phyloP scores from a whole-genome alignment of 2,329 filamentous ascomycete species.

The Penicillium sp. region DNA sequence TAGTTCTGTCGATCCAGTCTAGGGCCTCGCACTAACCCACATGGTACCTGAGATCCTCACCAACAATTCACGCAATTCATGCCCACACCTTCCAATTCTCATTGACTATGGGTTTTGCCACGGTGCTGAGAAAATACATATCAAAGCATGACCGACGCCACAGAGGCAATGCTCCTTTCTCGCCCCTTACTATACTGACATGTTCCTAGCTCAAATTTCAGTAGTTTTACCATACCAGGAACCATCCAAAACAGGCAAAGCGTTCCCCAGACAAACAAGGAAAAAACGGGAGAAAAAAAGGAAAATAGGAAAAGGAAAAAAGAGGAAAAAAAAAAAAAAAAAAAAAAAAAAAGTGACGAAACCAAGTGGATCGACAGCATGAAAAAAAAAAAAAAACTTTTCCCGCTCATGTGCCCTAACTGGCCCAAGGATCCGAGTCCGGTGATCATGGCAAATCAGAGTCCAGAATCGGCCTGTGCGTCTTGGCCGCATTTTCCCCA shows the following conservation, averaged over 20 bases:
- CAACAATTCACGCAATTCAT: conserved; percentile 15
- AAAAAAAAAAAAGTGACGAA: conserved; percentile 1
- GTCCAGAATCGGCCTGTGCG: background rate
- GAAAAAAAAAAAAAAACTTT: conserved; percentile 7
- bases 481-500: conserved; percentile 22
- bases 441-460: conserved; percentile 16
- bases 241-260: conserved; percentile 8
- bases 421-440: conserved; percentile 21
- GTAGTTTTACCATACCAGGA: background rate
- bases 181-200: background rate
- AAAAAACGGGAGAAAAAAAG: background rate
- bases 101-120: conserved; percentile 1
- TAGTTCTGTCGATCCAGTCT: conserved; percentile 16
- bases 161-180: background rate
- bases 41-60: conserved; percentile 19
- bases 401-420: conserved; percentile 12
- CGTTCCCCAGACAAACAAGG: conserved; percentile 13
- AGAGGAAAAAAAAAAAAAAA: background rate
- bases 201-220: background rate
- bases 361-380: background rate
- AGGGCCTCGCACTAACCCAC: conserved; percentile 7
- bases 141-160: background rate
- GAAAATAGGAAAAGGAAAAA: background rate
- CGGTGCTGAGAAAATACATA: conserved; percentile 11
- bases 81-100: background rate